Conservation (phyloP, 1,284 basidiomycete species). For the Coniferiporia sulphurascens region DNA sequence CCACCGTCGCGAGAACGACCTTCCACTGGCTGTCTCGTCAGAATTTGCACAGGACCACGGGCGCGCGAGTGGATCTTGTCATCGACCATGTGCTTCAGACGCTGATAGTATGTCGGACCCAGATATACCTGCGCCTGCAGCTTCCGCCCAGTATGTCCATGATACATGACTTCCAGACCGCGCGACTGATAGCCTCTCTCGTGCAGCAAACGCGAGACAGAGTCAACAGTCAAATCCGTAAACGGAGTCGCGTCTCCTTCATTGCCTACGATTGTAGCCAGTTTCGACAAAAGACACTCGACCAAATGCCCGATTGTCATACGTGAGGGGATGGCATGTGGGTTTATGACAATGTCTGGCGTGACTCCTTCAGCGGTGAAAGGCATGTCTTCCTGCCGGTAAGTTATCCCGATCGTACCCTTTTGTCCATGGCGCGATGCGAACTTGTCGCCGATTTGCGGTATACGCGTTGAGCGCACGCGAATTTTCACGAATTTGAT, state of each 20-base stretch:
- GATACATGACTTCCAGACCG: constrained; percentile 97
- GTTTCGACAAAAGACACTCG: constrained; percentile 95
- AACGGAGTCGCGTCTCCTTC: constrained; percentile 99
- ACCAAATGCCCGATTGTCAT: constrained; percentile 99
- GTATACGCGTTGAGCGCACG: constrained; percentile 91
- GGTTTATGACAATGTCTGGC: constrained; percentile 98
- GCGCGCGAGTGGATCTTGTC: constrained; percentile 99
- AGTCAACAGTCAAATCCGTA: constrained; percentile 96
- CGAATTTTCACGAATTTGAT: constrained; percentile 99
- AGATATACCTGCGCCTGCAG: constrained; percentile 98
- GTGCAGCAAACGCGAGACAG: constrained; percentile 79
- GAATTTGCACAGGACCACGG: constrained; percentile 94
- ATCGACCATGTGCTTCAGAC: constrained; percentile 99
- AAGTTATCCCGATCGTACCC: constrained; percentile 98
- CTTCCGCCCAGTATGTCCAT: constrained; percentile 96
- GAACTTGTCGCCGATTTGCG: constrained; percentile 99
- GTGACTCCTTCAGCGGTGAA: constrained; percentile 96
- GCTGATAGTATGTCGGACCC: constrained; percentile 98
- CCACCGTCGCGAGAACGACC: constrained; percentile 98
- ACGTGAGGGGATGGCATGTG: constrained; percentile 98
- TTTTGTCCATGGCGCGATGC: constrained; percentile 99
- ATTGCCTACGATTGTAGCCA: constrained; percentile 92
- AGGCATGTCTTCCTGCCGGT: constrained; percentile 99
- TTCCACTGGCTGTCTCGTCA: constrained; percentile 98
- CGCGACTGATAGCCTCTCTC: constrained; percentile 92